Conservation (phyloP, 176 grass and related monocot species). For the Cocos nucifera region DNA sequence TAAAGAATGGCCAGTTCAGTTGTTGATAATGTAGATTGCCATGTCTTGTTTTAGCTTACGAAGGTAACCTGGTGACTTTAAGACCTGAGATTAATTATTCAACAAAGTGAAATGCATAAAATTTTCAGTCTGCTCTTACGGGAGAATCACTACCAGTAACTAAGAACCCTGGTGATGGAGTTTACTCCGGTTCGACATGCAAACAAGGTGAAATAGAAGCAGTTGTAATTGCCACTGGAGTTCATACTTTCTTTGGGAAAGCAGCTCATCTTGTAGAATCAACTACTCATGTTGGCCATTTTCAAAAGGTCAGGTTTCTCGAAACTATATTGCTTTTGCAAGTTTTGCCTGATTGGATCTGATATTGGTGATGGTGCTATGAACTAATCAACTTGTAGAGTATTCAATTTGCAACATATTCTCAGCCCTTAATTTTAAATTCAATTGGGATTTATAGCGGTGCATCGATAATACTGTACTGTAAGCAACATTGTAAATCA, state of each 20-base stretch:
- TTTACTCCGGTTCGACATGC: constrained; percentile 68
- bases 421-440: no score
- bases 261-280: constrained; percentile 67
- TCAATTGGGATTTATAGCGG: no score
- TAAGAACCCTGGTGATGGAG: constrained; percentile 46
- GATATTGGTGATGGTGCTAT: no score
- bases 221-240: constrained; percentile 69
- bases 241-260: constrained; percentile 74
- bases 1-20: no score
- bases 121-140: constrained; percentile 54
- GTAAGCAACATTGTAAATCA: no score
- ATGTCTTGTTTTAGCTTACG: no score
- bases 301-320: constrained; percentile 39
- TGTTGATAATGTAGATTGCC: no score
- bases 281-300: constrained; percentile 64
- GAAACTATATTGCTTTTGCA: constrained; percentile 4
- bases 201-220: constrained; percentile 79
- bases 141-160: constrained; percentile 63
- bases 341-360: not conserved
- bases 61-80: no score
- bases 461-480: no score
- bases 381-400: no score
- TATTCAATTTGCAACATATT: no score
- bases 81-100: no score
- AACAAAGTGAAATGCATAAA: not conserved